Conservation (phyloP, 1,284 basidiomycete species). For the Sporisorium reilianum region DNA sequence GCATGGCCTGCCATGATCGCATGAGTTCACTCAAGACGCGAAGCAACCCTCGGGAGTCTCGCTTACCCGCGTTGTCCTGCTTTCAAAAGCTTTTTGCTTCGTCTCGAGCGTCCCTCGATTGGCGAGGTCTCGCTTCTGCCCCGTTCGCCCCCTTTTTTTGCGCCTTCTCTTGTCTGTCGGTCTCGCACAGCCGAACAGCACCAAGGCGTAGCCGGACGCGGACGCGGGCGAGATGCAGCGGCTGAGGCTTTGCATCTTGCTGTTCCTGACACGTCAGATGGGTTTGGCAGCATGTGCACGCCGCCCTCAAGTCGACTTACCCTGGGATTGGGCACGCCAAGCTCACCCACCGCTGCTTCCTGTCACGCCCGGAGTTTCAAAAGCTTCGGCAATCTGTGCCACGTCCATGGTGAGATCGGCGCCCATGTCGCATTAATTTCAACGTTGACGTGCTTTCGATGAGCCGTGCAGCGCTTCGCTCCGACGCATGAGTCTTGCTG, state of each 20-base stretch:
- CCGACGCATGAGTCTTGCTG: neutral
- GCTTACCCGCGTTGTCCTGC: neutral
- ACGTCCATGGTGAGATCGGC: too few relatives aligned
- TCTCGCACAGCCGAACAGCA: conserved; percentile 2
- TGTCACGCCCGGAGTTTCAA: neutral
- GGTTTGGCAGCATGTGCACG: neutral
- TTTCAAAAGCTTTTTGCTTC: neutral
- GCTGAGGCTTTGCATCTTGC: neutral
- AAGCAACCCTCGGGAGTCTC: too few relatives aligned
- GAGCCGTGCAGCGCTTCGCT: neutral
- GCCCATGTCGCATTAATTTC: too few relatives aligned
- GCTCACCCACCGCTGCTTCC: neutral
- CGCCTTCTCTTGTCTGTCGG: neutral
- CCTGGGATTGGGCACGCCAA: neutral
- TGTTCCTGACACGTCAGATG: conserved; percentile 8
- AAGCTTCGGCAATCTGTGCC: neutral
- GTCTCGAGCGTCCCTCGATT: neutral
- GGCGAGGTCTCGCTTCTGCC: neutral
- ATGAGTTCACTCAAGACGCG: too few relatives aligned
- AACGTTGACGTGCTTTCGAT: too few relatives aligned
- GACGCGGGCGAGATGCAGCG: neutral
- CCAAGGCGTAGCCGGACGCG: neutral
- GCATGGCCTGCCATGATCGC: too few relatives aligned
- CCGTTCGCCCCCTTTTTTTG: neutral
- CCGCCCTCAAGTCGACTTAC: neutral